Conservation (phyloP, 495 filamentous ascomycete genomes). For the Penicillium atrosanguineum region DNA sequence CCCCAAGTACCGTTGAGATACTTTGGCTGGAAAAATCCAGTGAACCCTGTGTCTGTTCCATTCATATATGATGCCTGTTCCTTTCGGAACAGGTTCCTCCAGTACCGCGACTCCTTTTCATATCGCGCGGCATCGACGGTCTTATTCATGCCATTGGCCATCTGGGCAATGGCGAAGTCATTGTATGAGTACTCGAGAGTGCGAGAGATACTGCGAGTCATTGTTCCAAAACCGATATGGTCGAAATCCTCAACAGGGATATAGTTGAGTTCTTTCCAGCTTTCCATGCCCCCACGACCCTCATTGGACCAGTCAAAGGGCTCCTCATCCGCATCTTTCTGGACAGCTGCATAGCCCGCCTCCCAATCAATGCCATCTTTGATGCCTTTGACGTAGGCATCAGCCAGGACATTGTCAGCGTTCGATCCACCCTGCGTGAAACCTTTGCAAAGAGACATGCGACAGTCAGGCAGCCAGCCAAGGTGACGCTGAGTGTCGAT, state of each 20-base stretch:
- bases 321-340: slow-evolving; percentile 64
- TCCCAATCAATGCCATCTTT: slow-evolving; percentile 62
- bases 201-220: slow-evolving; percentile 66
- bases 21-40: slow-evolving; percentile 67
- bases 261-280: slow-evolving; percentile 65
- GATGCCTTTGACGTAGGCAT: slow-evolving; percentile 72
- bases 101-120: slow-evolving; percentile 57
- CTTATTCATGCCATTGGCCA: slow-evolving; percentile 55
- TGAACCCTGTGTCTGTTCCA: slow-evolving; percentile 48
- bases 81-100: slow-evolving; percentile 68
- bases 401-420: slow-evolving; percentile 71
- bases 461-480: slow-evolving; percentile 65
- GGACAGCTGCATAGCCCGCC: slow-evolving; percentile 64
- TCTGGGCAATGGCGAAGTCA: slow-evolving; percentile 61
- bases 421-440: slow-evolving; percentile 73
- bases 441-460: slow-evolving; percentile 71
- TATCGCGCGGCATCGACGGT: slow-evolving; percentile 57
- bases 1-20: slow-evolving; percentile 58
- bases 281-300: slow-evolving; percentile 68
- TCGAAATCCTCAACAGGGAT: slow-evolving; percentile 72
- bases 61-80: slow-evolving; percentile 47
- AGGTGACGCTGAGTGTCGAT: slow-evolving; percentile 71
- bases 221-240: slow-evolving; percentile 67
- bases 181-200: slow-evolving; percentile 72
- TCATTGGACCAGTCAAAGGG: slow-evolving; percentile 70